Conservation (phyloP, 2,329 filamentous ascomycete genomes). For the Tothia fuscella region DNA sequence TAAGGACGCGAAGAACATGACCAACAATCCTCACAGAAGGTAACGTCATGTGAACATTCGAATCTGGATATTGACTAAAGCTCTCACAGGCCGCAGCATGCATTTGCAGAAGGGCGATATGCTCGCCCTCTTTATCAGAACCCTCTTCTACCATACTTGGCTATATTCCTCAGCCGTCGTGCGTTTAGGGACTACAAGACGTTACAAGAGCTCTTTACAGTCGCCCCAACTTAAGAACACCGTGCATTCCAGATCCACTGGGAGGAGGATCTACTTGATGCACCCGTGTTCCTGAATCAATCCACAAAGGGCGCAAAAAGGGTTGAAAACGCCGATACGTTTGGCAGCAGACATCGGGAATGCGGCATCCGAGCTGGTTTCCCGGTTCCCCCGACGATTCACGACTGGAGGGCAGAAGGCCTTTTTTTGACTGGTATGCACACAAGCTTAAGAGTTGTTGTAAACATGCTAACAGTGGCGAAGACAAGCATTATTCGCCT, state of each 20-base stretch:
- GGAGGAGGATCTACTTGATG: slow-evolving; percentile 13
- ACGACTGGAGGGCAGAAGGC: slow-evolving; percentile 12
- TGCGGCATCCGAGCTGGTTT: slow-evolving; percentile 12
- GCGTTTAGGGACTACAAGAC: slow-evolving; percentile 13
- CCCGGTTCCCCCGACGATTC: slow-evolving; percentile 12
- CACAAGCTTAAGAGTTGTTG: slow-evolving; percentile 5
- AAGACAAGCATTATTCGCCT: slow-evolving; percentile 14
- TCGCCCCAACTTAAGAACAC: slow-evolving; percentile 11
- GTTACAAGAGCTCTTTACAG: slow-evolving; percentile 11
- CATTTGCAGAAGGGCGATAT: slow-evolving; percentile 11
- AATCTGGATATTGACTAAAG: slow-evolving; percentile 9
- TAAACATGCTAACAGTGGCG: slow-evolving; percentile 9
- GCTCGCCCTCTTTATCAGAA: slow-evolving; percentile 11
- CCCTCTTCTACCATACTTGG: slow-evolving; percentile 12
- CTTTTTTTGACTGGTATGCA: slow-evolving; percentile 13
- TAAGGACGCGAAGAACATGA: slow-evolving; percentile 14
- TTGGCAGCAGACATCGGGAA: slow-evolving; percentile 12
- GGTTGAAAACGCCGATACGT: slow-evolving; percentile 13
- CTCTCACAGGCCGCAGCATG: slow-evolving; percentile 12
- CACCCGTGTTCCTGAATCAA: slow-evolving; percentile 11
- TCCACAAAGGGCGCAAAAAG: slow-evolving; percentile 8
- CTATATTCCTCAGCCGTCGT: slow-evolving; percentile 11
- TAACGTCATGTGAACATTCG: slow-evolving; percentile 10
- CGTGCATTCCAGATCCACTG: slow-evolving; percentile 9
- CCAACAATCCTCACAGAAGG: slow-evolving; percentile 12